Evolutionary conservation across 345 rosid species (phyloP).

Genomic region (Syzygium aqueum): DNA sequence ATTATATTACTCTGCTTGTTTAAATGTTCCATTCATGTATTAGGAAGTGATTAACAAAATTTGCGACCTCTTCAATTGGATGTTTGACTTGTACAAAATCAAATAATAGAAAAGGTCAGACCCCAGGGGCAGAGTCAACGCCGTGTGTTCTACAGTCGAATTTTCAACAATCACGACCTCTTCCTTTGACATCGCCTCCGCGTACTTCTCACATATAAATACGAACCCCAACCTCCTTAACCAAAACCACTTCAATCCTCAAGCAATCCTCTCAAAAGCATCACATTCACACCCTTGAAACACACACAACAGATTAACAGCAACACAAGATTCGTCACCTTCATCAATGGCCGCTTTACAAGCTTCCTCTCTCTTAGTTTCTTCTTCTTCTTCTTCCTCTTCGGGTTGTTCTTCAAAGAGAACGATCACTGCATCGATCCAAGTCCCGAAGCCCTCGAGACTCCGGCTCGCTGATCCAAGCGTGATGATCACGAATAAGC

Average conservation of each 20-base stretch:
- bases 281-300: background rate
- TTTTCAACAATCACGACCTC: background rate
- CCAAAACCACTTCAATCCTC: background rate
- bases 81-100: background rate
- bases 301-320: background rate
- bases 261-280: background rate
- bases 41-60: too few species aligned
- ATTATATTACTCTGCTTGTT: background rate
- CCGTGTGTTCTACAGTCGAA: background rate
- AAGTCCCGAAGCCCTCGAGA: background rate
- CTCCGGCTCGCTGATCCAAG: background rate
- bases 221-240: background rate
- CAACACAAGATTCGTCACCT: background rate
- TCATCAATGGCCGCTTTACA: background rate
- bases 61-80: too few species aligned
- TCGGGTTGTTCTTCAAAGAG: background rate
- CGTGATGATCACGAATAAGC: background rate
- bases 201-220: background rate
- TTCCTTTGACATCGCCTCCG: background rate
- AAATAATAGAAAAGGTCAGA: background rate
- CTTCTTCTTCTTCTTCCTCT: background rate
- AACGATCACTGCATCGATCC: background rate
- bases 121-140: background rate
- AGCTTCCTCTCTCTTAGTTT: background rate
- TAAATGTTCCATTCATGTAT: background rate